Evolutionary conservation across 1,139 yeast genomes (phyloP).

Genomic region (Sugiyamaella novakii): DNA sequence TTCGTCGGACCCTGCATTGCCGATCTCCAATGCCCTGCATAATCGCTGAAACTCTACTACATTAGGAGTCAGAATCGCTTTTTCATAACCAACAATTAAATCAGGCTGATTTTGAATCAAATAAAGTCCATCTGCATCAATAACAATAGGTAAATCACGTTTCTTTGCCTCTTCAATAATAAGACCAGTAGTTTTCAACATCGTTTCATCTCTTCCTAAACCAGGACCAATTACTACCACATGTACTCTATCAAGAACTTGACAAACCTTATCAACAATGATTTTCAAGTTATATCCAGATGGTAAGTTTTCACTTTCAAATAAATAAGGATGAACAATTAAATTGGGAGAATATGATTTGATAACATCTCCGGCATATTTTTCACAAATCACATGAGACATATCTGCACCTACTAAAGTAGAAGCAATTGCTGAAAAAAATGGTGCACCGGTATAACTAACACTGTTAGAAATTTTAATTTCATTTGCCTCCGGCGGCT

Average conservation of each 20-base stretch:
- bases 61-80: constrained; percentile 84
- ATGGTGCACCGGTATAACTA: constrained; percentile 92
- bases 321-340: constrained; percentile 92
- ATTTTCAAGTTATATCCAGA: constrained; percentile 1
- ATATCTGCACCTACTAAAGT: constrained; percentile 86
- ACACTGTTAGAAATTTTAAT: neutral
- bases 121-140: constrained; percentile 88
- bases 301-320: constrained; percentile 22
- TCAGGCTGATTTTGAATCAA: constrained; percentile 60
- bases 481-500: too few species aligned
- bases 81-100: constrained; percentile 52
- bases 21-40: constrained; percentile 27
- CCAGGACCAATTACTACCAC: constrained; percentile 93
- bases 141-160: constrained; percentile 61
- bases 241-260: constrained; percentile 67
- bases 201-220: constrained; percentile 74
- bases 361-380: constrained; percentile 74
- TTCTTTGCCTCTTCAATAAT: constrained; percentile 60
- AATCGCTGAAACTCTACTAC: constrained; percentile 79
- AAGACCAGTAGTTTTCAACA: constrained; percentile 61
- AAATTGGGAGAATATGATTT: constrained; percentile 88
- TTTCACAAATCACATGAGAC: constrained; percentile 84
- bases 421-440: constrained; percentile 81
- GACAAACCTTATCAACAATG: constrained; percentile 57
- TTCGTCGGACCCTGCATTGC: constrained; percentile 28